Base-by-base conservation (phyloP, 805 yeast genomes). In the Tetrapisispora phaffii region DNA sequence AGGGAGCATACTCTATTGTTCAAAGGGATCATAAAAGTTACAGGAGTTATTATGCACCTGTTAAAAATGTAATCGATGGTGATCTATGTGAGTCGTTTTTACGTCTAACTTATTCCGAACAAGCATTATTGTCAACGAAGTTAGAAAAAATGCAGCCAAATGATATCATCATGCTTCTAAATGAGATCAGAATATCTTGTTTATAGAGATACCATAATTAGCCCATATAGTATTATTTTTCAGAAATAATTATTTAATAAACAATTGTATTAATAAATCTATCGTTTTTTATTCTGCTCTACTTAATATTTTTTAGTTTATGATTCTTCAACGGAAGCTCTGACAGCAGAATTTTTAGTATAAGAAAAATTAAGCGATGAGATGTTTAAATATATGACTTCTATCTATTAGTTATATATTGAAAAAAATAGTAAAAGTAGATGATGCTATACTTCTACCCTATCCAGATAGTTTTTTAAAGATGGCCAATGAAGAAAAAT, bases 1-100 rank as follows among this genome's bases (percentile, higher is more conserved):
- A 62, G 44, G 67, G 67, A 7, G 47, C 56, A 8, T 53, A 49
- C 38, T 49, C 73, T 4, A 45, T 79, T n/a, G 69, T 80, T 2
- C 90, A 82, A 0, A 71, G 93, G 46, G 83, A 82, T 50, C 85
- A 80, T 46, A 47, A 76, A 50, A 74, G 74, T 46, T 89, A 73
- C 59, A 67, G 97, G 45, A 74, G 97, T 43, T 83, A 82, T 56
- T 87, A 86, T 59, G 79, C 77, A n/a, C 96, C 97, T 0, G 75
- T 73, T 2, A 81, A 79, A 50, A 74, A 77, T 41, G 79, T 84
- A 2, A 72, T 93, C 34, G 97, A 93, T 64, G 98, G 98, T 9
- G 97, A 93, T 58, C 67, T 85, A 15, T 69, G 90, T 40, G 96
- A 87, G 54, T 59, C 63, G 35, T 85, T 69, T 55, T 24, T 63